phyloP scores from a whole-genome alignment of 306 rosid genomes.

The Glycine latifolia region DNA sequence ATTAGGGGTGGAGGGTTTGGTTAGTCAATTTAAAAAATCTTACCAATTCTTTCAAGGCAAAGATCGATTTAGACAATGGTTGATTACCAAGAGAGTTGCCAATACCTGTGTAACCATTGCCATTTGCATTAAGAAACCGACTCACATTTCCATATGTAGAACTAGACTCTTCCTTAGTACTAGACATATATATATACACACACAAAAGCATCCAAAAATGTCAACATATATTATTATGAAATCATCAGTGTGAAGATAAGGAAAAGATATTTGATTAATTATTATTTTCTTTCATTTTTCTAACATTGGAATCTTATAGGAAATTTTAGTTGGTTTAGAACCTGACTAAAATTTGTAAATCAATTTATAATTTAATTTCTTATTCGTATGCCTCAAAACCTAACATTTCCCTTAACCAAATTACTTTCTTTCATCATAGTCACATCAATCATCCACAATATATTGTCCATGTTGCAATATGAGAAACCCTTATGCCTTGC shows the following conservation, averaged over 20 bases:
- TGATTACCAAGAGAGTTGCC: constrained; percentile 60
- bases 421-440: constrained; percentile 30
- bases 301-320: neutral
- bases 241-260: neutral
- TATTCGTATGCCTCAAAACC: constrained; percentile 8
- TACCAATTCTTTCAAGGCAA: constrained; percentile 82
- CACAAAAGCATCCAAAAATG: constrained; percentile 49
- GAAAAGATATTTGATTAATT: neutral
- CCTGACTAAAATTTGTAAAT: neutral
- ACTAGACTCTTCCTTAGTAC: constrained; percentile 68
- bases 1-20: neutral
- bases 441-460: constrained; percentile 39
- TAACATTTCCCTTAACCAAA: constrained; percentile 22
- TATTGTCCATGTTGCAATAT: constrained; percentile 99
- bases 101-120: constrained; percentile 62
- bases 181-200: constrained; percentile 64
- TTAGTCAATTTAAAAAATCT: constrained; percentile 37
- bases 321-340: constrained; percentile 22
- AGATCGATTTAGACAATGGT: constrained; percentile 65
- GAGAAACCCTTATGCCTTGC: constrained; percentile 91
- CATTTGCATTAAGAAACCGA: constrained; percentile 63
- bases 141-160: constrained; percentile 62
- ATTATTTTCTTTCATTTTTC: constrained; percentile 2
- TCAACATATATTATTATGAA: constrained; percentile 30
- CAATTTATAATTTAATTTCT: constrained; percentile 16